phyloP scores from a whole-genome alignment of 805 yeast species.

The Yamadazyma ubonensis region DNA sequence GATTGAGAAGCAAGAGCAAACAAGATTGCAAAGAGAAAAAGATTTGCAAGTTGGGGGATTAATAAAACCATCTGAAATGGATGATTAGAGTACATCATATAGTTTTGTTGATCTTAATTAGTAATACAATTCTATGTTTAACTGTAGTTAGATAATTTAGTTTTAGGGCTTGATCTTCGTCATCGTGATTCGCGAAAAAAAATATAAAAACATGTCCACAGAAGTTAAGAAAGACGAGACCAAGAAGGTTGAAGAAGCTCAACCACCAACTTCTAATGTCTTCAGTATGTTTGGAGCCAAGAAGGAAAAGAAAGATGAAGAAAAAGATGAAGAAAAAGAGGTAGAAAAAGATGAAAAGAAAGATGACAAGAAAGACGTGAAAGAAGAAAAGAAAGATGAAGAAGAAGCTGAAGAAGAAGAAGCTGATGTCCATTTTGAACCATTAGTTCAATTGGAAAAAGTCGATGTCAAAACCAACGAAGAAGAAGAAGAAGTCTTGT shows the following conservation, averaged over 20 bases:
- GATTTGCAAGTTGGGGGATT: slow-evolving; percentile 91
- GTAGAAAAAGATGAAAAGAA: slow-evolving; percentile 30
- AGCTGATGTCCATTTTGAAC: slow-evolving; percentile 92
- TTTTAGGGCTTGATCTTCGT: background rate
- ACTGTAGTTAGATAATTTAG: background rate
- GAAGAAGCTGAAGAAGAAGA: slow-evolving; percentile 60
- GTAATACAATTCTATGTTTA: background rate
- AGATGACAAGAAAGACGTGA: slow-evolving; percentile 52
- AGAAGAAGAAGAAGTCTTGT: slow-evolving; percentile 30
- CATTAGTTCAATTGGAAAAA: slow-evolving; percentile 89
- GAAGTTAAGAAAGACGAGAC: slow-evolving; percentile 20
- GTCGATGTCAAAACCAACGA: slow-evolving; percentile 89
- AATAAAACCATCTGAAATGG: slow-evolving; percentile 92
- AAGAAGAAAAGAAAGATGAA: slow-evolving; percentile 50
- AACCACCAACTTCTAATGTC: slow-evolving; percentile 77
- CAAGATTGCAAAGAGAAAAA: slow-evolving; percentile 68
- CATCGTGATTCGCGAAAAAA: slow-evolving; percentile 5
- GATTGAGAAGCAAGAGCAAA: slow-evolving; percentile 66
- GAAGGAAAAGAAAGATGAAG: slow-evolving; percentile 59
- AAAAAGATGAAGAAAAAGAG: slow-evolving; percentile 32
- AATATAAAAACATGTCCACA: slow-evolving; percentile 15
- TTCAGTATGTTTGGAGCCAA: slow-evolving; percentile 96
- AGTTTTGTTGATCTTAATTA: background rate
- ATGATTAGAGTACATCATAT: slow-evolving; percentile 44
- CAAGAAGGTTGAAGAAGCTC: slow-evolving; percentile 20